Base-by-base conservation (phyloP, 192 early-diverging fungal genomes). In the Dimargaris verticillata region DNA sequence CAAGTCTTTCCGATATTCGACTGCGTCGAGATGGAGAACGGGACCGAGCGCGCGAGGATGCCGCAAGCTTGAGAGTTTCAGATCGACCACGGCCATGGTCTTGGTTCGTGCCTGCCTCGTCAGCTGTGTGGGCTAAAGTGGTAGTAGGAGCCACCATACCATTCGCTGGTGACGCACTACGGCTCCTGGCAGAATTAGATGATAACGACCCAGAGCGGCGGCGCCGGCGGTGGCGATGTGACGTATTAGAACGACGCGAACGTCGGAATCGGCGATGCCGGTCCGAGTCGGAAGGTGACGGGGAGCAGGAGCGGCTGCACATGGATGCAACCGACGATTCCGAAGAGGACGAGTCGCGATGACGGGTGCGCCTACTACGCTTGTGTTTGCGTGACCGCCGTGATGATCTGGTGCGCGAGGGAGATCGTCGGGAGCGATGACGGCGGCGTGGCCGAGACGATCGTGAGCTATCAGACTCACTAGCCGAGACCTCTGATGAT, bases 351-450 rank as follows among this genome's bases (percentile, higher is more conserved):
- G 57, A n/a, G 49, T n/a, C 49, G n/a, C 18, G 49, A 25, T 0
- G 9, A 51, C 49, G 49, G 9, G 49, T 25, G 26, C 18, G 18
- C 22, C 18, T 10, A 18, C 49, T 20, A 25, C 18, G 20, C 20
- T 18, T 20, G 18, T 51, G 49, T n/a, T 2, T 51, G 49, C 49
- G 49, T n/a, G 49, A 51, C 49, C 18, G 10, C 10, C n/a, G 49
- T 51, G 22, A 26, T 11, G 33, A n/a, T 43, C 57, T 18, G 51
- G 25, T 22, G n/a, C 57, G 28, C 41, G 18, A 33, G 22, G n/a
- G 25, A 22, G 13, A 38, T 59, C 57, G 53, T 6, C 57, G 57
- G 57, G 57, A 43, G n/a, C 33, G 41, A n/a, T 5, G 25, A 22
- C n/a, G 57, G 12, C 33, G 25, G 20, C 18, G 22, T 38, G 28